Evolutionary conservation across 139 green algal species (phyloP).

Genomic region (Chloropicon primus): DNA sequence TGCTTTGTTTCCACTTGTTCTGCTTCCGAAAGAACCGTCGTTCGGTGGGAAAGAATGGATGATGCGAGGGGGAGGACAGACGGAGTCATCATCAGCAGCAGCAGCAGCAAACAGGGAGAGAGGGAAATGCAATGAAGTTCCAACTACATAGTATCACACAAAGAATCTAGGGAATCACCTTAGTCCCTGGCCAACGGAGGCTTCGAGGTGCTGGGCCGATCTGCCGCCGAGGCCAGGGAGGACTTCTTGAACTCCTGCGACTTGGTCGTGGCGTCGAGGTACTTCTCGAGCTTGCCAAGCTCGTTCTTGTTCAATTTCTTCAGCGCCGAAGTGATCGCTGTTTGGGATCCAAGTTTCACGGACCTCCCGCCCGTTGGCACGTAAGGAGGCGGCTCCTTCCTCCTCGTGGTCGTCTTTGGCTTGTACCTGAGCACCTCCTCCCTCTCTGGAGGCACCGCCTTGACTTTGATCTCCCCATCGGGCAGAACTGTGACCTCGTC

Average conservation of each 20-base stretch:
- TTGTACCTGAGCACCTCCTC: not conserved
- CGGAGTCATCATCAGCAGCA: no score
- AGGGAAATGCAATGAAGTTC: no score
- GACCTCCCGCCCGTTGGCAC: not conserved
- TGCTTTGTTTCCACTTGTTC: no score
- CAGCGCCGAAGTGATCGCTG: not conserved
- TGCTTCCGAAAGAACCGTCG: no score
- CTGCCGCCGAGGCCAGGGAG: no score
- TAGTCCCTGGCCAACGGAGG: no score
- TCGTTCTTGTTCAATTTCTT: not conserved
- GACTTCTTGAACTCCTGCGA: not conserved
- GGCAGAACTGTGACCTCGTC: constrained; percentile 61
- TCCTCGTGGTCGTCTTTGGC: not conserved
- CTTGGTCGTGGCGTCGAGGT: not conserved
- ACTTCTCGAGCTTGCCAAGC: not conserved
- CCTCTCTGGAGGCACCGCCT: constrained; percentile 27
- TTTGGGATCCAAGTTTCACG: not conserved
- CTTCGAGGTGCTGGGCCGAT: no score
- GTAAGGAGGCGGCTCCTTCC: not conserved
- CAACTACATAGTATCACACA: no score
- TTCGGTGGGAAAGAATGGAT: no score
- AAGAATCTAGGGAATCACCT: no score
- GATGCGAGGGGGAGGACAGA: no score
- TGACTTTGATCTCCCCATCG: constrained; percentile 66
- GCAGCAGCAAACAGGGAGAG: no score